A percentile compares a stretch with the other conserved stretches of the same genome.
Conservation (phyloP, 1,284 basidiomycete genomes). For the Wallemia hederae region DNA sequence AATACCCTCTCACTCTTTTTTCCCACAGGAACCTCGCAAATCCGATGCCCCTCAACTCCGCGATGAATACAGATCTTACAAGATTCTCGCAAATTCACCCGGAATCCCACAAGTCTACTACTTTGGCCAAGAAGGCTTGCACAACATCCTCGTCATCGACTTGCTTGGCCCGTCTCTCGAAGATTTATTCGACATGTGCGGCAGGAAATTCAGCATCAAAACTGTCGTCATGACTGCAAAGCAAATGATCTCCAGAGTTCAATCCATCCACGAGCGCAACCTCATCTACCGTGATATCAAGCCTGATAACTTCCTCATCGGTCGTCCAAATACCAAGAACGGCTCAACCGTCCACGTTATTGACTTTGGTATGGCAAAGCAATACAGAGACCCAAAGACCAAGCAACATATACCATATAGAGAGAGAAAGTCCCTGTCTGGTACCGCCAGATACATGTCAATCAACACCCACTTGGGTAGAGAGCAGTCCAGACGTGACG, state of each 20-base stretch:
- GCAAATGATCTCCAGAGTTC: constrained; percentile 80
- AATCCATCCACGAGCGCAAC: constrained; percentile 89
- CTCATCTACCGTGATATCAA: constrained; percentile 95
- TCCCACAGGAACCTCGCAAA: constrained; percentile 58
- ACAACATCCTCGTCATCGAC: constrained; percentile 91
- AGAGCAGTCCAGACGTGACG: constrained; percentile 85
- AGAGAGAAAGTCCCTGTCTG: constrained; percentile 67
- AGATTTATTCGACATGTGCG: constrained; percentile 88
- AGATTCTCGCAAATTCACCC: constrained; percentile 73
- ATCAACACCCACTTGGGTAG: constrained; percentile 88
- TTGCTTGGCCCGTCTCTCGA: constrained; percentile 73
- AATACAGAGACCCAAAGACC: constrained; percentile 86
- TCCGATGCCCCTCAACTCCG: constrained; percentile 83
- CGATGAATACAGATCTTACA: constrained; percentile 90
- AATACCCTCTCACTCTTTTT: neutral
- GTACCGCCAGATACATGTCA: constrained; percentile 82
- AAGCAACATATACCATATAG: constrained; percentile 92
- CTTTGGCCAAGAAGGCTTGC: constrained; percentile 88
- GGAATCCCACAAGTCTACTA: constrained; percentile 90
- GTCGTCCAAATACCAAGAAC: constrained; percentile 59
- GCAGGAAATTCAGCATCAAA: constrained; percentile 75
- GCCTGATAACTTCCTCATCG: constrained; percentile 86
- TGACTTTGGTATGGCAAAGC: constrained; percentile 94
- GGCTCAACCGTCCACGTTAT: constrained; percentile 60
- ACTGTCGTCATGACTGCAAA: constrained; percentile 89